phyloP scores from a whole-genome alignment of 345 rosid species.

The Arabidopsis suecica region DNA sequence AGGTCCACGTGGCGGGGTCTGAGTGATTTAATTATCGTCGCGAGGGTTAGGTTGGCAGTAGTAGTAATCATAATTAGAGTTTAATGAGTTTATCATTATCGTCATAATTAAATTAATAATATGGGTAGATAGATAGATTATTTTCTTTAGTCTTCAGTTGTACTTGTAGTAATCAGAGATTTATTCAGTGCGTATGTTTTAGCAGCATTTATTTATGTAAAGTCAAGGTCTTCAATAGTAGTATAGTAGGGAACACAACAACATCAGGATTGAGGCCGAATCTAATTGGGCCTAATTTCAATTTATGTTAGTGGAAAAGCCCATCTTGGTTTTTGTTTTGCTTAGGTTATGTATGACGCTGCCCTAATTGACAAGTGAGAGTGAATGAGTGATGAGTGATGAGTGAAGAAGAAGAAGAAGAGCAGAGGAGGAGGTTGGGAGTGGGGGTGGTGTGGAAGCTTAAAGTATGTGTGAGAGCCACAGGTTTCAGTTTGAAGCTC shows the following conservation, averaged over 20 bases:
- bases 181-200: too few species aligned
- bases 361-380: neutral
- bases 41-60: neutral
- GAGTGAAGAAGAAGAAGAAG: neutral
- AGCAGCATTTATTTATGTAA: too few species aligned
- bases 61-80: neutral
- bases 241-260: neutral
- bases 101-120: too few species aligned
- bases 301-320: neutral
- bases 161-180: neutral
- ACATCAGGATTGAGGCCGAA: neutral
- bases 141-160: neutral
- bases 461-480: slow-evolving; percentile 21
- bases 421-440: slow-evolving; percentile 6
- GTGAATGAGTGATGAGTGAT: neutral
- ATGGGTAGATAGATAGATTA: neutral
- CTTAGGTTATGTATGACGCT: neutral
- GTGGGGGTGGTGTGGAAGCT: slow-evolving; percentile 22
- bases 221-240: too few species aligned
- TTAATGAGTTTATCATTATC: neutral
- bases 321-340: neutral
- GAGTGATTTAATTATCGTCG: neutral
- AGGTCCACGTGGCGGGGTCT: slow-evolving; percentile 28
- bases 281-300: neutral
- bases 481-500: slow-evolving; percentile 26